phyloP scores from a whole-genome alignment of 805 yeast species.

The Kuraishia floccosa region DNA sequence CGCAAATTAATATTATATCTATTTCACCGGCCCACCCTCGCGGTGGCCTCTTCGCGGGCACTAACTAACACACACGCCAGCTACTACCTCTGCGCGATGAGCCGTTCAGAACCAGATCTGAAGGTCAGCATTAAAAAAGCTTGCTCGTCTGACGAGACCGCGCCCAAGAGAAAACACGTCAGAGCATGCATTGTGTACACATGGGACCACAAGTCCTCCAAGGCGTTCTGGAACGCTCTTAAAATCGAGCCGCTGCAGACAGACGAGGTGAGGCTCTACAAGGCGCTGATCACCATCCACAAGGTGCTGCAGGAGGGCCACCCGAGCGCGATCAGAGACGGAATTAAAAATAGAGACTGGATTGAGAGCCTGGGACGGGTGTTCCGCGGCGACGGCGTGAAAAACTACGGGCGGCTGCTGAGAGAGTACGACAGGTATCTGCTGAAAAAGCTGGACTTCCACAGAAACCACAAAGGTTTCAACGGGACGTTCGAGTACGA shows the following conservation, averaged over 20 bases:
- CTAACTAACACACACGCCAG: too few relatives aligned
- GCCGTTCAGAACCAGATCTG: constrained; percentile 23
- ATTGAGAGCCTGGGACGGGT: constrained; percentile 59
- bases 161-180: constrained; percentile 94
- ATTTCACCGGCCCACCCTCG: too few relatives aligned
- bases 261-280: constrained; percentile 78
- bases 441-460: constrained; percentile 69
- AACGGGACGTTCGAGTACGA: constrained; percentile 95
- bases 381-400: constrained; percentile 26
- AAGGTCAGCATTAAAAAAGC: constrained; percentile 64
- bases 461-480: constrained; percentile 75
- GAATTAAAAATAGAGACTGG: constrained; percentile 69
- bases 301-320: constrained; percentile 98
- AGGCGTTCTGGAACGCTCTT: constrained; percentile 76
- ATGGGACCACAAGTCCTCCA: constrained; percentile 86
- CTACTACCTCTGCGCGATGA: too few relatives aligned
- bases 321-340: constrained; percentile 71
- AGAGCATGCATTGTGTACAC: constrained; percentile 92
- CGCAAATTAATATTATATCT: too few relatives aligned
- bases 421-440: constrained; percentile 65
- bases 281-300: constrained; percentile 75
- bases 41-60: too few relatives aligned
- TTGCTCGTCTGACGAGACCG: constrained; percentile 72
- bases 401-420: constrained; percentile 61
- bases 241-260: constrained; percentile 70